Evolutionary conservation across 805 yeast species (phyloP), one percentile per base, ranked within the genome.

Genomic region (Torulaspora indica): DNA sequence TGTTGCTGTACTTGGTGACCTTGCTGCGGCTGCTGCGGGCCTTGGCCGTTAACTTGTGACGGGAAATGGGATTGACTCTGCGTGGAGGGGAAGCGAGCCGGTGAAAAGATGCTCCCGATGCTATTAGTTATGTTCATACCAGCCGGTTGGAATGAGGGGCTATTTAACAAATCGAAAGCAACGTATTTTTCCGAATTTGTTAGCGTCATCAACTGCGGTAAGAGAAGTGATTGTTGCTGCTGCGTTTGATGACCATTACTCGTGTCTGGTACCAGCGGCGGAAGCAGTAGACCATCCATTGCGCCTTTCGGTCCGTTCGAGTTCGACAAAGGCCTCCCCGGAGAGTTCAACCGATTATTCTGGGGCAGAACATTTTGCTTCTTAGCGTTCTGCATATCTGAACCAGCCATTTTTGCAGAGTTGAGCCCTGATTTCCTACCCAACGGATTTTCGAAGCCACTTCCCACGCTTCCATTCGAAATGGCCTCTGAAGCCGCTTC

Each of bases 111-210:
- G 25, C 57, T 56, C 15, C 60, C 58, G 27, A 56, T 56, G 45
- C 62, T 56, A 38, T 56, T 58, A 2, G 60, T 53, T 20, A 58
- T 41, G 32, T 54, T 53, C 62, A 58, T 58, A 8, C 55, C 44
- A 9, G 56, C 47, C 3, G 60, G 49, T 31, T 58, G 58, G 22
- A 45, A 34, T 20, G 57, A 44, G 22, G 56, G 53, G 33, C 53
- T 47, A 42, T 46, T 54, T 4, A 51, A 55, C 25, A 54, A 34
- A 25, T 48, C 55, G 30, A 49, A 47, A 13, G 56, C 55, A 7
- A 58, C 60, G 38, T 50, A 57, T 31, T 55, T 57, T 31, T 56
- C 63, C 12, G 60, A 55, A 33, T 55, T 65, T 45, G 51, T 63
- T 56, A 51, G 54, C 36, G 50, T 62, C 60, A 47, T 60, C 43